phyloP scores from a whole-genome alignment of 192 early-diverging fungal species.

The Lunasporangiospora selenospora region DNA sequence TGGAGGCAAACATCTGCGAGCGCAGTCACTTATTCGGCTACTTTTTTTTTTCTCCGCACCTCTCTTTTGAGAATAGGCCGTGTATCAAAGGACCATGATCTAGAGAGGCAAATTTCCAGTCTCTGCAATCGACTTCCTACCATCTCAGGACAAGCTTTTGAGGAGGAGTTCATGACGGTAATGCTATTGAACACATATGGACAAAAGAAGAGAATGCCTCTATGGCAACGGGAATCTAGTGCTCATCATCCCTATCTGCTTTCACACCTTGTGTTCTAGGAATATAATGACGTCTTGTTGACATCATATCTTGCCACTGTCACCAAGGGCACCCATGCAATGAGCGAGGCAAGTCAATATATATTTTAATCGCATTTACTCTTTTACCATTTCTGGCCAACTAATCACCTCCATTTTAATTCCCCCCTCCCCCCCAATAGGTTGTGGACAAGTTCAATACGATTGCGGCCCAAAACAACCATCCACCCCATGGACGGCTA shows the following conservation, averaged over 20 bases:
- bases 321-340: conserved; percentile 73
- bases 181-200: too few relatives aligned
- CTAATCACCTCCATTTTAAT: background rate
- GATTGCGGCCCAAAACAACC: conserved; percentile 11
- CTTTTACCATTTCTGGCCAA: background rate
- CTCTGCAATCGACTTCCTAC: conserved; percentile 77
- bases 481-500: conserved; percentile 15
- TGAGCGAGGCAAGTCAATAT: conserved; percentile 62
- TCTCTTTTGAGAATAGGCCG: conserved; percentile 1
- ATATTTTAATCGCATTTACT: background rate
- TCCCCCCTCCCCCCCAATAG: background rate
- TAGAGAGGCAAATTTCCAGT: conserved; percentile 80
- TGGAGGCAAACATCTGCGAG: background rate
- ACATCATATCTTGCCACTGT: conserved; percentile 77
- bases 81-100: conserved; percentile 69
- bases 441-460: conserved; percentile 47
- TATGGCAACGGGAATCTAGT: too few relatives aligned
- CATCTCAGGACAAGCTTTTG: conserved; percentile 68
- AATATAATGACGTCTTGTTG: conserved; percentile 84
- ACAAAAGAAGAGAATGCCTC: too few relatives aligned
- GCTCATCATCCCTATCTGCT: too few relatives aligned
- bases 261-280: conserved; percentile 52
- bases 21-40: background rate
- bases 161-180: conserved; percentile 77
- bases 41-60: background rate